A percentile compares a stretch with the other conserved stretches of the same genome.
These are phyloP conservation scores for Fusarium luffae DNA, from an alignment of 2,329 filamentous ascomycete genomes.

Conservation along the genomic window DNA sequence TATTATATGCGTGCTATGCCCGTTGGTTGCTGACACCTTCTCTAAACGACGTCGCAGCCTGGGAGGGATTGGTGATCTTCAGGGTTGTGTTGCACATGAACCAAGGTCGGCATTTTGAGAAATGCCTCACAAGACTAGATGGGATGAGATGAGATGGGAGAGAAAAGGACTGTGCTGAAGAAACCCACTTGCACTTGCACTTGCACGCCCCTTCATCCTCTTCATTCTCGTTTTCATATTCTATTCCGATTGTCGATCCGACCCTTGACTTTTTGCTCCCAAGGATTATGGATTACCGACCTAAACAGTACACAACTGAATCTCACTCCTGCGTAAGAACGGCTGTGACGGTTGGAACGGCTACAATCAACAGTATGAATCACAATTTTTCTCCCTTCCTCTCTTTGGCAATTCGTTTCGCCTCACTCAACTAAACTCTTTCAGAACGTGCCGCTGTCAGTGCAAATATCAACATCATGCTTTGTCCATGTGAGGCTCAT, in stretches of 20 bases:
- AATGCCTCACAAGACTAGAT: conserved; percentile 37
- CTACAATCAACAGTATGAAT: neutral
- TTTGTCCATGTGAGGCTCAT: conserved; percentile 9
- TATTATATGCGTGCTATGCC: conserved; percentile 15
- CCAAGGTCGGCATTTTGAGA: conserved; percentile 27
- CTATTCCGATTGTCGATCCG: conserved; percentile 1
- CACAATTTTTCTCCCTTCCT: neutral
- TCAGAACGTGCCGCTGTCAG: neutral
- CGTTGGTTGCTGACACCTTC: neutral
- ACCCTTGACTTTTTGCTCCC: neutral
- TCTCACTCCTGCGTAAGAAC: neutral
- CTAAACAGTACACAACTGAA: neutral
- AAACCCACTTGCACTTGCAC: neutral
- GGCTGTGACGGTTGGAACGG: neutral
- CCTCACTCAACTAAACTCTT: conserved; percentile 26
- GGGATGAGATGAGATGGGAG: neutral
- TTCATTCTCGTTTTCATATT: conserved; percentile 16
- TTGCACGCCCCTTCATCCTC: neutral
- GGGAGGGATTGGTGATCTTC: neutral
- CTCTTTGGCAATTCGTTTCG: conserved; percentile 5
- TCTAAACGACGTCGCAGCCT: conserved; percentile 7
- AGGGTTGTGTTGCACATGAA: conserved; percentile 10
- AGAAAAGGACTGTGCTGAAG: neutral
- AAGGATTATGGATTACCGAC: neutral
- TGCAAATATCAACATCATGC: neutral